These are phyloP conservation scores for Symmetrospora coprosmae DNA, from an alignment of 768 basidiomycete species.

Conservation along the genomic window DNA sequence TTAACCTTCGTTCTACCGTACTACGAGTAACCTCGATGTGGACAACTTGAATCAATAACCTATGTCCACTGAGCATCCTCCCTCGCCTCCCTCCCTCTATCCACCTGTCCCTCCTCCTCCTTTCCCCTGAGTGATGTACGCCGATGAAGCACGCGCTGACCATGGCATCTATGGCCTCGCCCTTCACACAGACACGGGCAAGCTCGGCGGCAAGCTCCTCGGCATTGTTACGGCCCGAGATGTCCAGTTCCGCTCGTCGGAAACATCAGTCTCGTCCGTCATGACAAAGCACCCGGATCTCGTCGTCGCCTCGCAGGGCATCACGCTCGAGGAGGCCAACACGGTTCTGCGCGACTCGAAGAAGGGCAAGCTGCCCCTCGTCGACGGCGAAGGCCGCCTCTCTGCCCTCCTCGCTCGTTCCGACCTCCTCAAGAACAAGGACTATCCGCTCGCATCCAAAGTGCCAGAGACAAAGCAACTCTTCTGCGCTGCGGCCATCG, in stretches of 20 bases:
- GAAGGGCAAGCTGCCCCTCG: conserved; percentile 89
- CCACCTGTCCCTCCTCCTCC: conserved; percentile 2
- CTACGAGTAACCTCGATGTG: conserved; percentile 18
- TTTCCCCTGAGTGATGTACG: neutral
- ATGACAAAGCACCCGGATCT: conserved; percentile 65
- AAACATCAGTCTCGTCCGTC: conserved; percentile 55
- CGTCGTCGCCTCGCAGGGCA: conserved; percentile 71
- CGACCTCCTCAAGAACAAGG: conserved; percentile 92
- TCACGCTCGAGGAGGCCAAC: conserved; percentile 84
- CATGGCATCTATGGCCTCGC: neutral
- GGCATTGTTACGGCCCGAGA: conserved; percentile 95
- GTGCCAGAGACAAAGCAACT: conserved; percentile 82
- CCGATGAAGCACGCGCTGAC: no score
- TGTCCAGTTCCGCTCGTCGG: conserved; percentile 69
- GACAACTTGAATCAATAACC: conserved; percentile 13
- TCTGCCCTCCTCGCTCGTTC: conserved; percentile 82
- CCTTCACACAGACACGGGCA: conserved; percentile 55
- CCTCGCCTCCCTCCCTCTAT: neutral
- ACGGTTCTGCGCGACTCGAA: conserved; percentile 85
- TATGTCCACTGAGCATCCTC: conserved; percentile 4
- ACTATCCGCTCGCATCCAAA: conserved; percentile 87
- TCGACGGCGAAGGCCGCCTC: conserved; percentile 53
- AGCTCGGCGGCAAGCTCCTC: conserved; percentile 74
- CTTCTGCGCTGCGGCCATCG: conserved; percentile 87
- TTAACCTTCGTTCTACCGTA: conserved; percentile 81